Evolutionary conservation across 192 early-diverging fungal genomes (phyloP).

Genomic region (Coemansia reversa): DNA sequence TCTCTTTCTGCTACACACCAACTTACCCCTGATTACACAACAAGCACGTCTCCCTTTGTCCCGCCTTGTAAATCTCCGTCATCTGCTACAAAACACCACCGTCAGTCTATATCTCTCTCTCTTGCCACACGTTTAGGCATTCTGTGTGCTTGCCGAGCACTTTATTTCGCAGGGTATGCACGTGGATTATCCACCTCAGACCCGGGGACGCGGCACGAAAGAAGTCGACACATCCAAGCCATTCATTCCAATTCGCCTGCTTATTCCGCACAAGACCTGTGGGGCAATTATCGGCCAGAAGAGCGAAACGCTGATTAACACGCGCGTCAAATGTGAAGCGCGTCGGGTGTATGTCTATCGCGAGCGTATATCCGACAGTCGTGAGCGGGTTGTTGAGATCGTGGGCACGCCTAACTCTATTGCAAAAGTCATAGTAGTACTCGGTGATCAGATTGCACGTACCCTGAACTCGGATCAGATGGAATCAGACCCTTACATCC

Average conservation of each 20-base stretch:
- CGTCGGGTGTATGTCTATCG: slow-evolving; percentile 55
- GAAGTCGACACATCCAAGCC: slow-evolving; percentile 50
- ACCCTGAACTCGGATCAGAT: slow-evolving; percentile 46
- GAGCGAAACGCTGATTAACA: slow-evolving; percentile 55
- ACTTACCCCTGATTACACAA: not conserved
- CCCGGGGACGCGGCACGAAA: slow-evolving; percentile 38
- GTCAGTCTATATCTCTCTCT: not conserved
- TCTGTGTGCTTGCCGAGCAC: slow-evolving; percentile 52
- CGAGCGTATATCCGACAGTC: slow-evolving; percentile 53
- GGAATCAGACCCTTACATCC: slow-evolving; percentile 44
- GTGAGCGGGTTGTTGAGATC: slow-evolving; percentile 53
- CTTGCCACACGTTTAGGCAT: slow-evolving; percentile 28
- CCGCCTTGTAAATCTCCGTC: not conserved
- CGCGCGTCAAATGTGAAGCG: slow-evolving; percentile 42
- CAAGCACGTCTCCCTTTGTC: slow-evolving; percentile 4
- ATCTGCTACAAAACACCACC: slow-evolving; percentile 12
- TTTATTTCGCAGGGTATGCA: slow-evolving; percentile 55
- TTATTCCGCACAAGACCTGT: slow-evolving; percentile 55
- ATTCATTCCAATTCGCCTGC: slow-evolving; percentile 48
- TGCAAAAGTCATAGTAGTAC: slow-evolving; percentile 32
- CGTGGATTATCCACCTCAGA: slow-evolving; percentile 49
- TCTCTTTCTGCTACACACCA: not conserved
- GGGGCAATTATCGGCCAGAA: slow-evolving; percentile 55
- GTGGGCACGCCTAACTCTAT: slow-evolving; percentile 48
- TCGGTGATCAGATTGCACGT: slow-evolving; percentile 45